Evolutionary conservation across 1,284 basidiomycete species (phyloP).

Genomic region (Cutaneotrichosporon sp.): DNA sequence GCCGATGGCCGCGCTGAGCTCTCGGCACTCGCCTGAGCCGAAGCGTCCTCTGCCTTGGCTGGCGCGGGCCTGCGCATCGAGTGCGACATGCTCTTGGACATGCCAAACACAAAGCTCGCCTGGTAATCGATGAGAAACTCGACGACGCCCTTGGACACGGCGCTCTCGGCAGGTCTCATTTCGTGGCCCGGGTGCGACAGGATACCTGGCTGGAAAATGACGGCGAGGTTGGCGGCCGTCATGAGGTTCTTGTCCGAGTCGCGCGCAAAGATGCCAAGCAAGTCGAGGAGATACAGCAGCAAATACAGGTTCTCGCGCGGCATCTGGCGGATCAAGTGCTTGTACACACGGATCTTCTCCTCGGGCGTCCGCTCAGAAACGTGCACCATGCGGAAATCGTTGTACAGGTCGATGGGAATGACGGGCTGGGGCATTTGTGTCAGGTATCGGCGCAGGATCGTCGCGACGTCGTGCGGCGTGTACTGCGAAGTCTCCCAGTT

Average conservation of each 20-base stretch:
- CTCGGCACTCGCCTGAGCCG: neutral
- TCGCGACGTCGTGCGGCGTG: constrained; percentile 93
- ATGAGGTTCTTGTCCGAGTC: constrained; percentile 90
- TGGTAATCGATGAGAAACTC: constrained; percentile 77
- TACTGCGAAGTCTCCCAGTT: constrained; percentile 82
- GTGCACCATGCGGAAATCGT: constrained; percentile 77
- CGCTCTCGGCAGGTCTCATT: constrained; percentile 73
- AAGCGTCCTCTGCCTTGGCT: neutral
- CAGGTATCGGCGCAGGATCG: constrained; percentile 89
- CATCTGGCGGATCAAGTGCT: constrained; percentile 74
- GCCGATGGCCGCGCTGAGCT: too few relatives aligned
- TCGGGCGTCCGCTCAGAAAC: constrained; percentile 51
- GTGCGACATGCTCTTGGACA: constrained; percentile 22
- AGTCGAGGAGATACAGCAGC: constrained; percentile 89
- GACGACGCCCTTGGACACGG: constrained; percentile 79
- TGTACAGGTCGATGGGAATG: constrained; percentile 59
- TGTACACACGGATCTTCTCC: constrained; percentile 70
- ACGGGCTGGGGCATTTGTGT: constrained; percentile 78
- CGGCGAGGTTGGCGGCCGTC: constrained; percentile 89
- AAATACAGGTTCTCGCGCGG: constrained; percentile 88
- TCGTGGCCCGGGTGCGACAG: constrained; percentile 83
- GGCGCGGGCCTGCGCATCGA: neutral
- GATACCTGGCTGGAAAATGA: constrained; percentile 88
- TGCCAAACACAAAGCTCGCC: constrained; percentile 42
- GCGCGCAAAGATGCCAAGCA: constrained; percentile 87